These are phyloP conservation scores for Olyra latifolia DNA, from an alignment of 176 grass and related monocot species.

Conservation along the genomic window DNA sequence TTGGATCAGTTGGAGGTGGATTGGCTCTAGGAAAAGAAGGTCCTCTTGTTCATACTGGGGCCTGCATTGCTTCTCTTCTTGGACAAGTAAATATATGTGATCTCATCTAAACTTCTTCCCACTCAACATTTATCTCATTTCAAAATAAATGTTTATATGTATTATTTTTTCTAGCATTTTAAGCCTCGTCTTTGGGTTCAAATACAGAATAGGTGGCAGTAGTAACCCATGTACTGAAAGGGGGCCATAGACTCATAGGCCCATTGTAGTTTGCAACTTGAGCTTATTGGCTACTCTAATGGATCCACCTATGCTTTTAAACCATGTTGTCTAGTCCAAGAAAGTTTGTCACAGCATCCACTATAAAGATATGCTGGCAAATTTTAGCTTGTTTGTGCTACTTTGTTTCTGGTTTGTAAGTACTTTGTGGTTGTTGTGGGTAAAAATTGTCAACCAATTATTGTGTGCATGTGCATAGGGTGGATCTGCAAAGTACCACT, in stretches of 20 bases:
- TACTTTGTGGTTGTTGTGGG: constrained; percentile 2
- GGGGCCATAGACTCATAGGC: neutral
- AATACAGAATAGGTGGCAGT: neutral
- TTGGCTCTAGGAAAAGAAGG: constrained; percentile 99
- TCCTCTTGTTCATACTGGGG: constrained; percentile 97
- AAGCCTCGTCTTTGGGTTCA: neutral
- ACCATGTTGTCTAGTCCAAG: neutral
- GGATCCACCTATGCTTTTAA: constrained; percentile 8
- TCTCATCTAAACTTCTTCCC: constrained; percentile 1
- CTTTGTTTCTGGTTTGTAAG: constrained; percentile 23
- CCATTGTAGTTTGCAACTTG: constrained; percentile 16
- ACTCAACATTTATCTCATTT: neutral
- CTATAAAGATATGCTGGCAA: neutral
- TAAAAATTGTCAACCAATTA: constrained; percentile 24
- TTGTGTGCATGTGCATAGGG: constrained; percentile 55
- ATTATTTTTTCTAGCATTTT: neutral
- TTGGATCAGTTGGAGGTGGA: constrained; percentile 97
- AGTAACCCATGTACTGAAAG: neutral
- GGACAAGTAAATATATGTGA: constrained; percentile 66
- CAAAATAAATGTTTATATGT: neutral
- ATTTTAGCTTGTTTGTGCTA: constrained; percentile 5
- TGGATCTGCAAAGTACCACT: constrained; percentile 89
- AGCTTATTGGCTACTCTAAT: neutral
- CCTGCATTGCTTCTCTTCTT: constrained; percentile 98
- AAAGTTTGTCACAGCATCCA: constrained; percentile 16